phyloP scores from a whole-genome alignment of 345 rosid genomes.

The Toxicodendron radicans region DNA sequence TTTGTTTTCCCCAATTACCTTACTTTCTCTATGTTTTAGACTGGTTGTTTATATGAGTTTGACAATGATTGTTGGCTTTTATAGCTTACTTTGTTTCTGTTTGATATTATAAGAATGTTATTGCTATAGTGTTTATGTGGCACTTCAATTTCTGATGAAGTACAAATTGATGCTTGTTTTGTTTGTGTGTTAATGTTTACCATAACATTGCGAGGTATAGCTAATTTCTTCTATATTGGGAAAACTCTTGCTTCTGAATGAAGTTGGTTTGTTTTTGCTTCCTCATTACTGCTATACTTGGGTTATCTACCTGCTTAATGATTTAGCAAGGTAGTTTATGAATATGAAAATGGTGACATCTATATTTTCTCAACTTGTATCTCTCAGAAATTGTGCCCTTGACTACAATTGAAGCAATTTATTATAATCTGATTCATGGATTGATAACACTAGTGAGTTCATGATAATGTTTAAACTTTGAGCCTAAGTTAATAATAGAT shows the following conservation, averaged over 20 bases:
- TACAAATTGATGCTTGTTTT: neutral
- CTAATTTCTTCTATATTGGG: neutral
- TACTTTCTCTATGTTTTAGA: neutral
- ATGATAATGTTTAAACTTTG: neutral
- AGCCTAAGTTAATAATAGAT: neutral
- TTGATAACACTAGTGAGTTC: neutral
- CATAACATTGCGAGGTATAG: neutral
- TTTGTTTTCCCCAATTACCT: neutral
- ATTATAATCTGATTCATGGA: neutral
- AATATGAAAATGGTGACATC: neutral
- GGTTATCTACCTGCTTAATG: neutral
- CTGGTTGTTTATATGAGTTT: neutral
- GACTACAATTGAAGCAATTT: neutral
- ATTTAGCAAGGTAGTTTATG: neutral
- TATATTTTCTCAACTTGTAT: neutral
- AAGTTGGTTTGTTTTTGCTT: conserved; percentile 5
- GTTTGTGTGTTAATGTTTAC: neutral
- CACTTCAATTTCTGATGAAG: neutral
- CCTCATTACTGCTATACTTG: neutral
- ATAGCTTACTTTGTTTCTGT: too few relatives aligned
- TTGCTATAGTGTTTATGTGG: neutral
- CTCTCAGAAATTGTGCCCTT: neutral
- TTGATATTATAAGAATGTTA: neutral
- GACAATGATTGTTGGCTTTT: neutral
- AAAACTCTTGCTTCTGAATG: neutral